Conservation (phyloP, 331 rosid species). For the Quercus lobata region DNA sequence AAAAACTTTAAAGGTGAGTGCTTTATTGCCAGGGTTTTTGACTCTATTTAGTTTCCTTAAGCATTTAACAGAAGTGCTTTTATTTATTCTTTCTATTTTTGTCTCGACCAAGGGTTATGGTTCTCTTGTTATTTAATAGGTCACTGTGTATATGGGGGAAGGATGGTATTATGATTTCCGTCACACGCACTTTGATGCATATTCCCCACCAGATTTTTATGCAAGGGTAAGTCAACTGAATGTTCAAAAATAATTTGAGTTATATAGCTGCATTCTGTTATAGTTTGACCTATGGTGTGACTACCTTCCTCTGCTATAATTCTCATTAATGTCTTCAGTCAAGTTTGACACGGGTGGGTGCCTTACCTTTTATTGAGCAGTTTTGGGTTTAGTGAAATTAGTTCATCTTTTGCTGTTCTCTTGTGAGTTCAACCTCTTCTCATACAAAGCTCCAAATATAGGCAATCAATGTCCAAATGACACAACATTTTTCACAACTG, state of each 20-base stretch:
- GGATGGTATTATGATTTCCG: constrained; percentile 90
- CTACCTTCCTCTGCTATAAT: neutral
- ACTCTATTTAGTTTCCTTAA: neutral
- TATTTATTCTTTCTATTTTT: neutral
- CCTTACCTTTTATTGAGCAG: neutral
- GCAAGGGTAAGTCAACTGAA: constrained; percentile 62
- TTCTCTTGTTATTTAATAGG: constrained; percentile 44
- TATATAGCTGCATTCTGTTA: neutral
- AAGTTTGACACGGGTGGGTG: neutral
- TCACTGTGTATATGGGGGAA: constrained; percentile 94
- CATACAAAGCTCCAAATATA: too few species aligned
- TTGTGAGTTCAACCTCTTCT: too few species aligned
- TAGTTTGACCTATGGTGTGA: neutral
- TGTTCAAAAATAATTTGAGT: neutral
- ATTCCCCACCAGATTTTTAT: constrained; percentile 96
- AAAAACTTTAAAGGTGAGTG: constrained; percentile 69
- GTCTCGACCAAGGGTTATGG: neutral
- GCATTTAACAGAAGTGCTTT: neutral
- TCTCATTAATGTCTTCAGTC: neutral
- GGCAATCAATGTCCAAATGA: too few species aligned
- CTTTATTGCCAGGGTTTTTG: constrained; percentile 1
- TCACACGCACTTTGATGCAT: constrained; percentile 84
- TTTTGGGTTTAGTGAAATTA: neutral
- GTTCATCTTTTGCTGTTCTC: neutral
- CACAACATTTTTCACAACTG: too few species aligned